Percentiles rank a stretch among this genome's conserved stretches.
Evolutionary conservation across 2,329 filamentous ascomycete genomes (phyloP).

Genomic region (Didymellaceae sp.): DNA sequence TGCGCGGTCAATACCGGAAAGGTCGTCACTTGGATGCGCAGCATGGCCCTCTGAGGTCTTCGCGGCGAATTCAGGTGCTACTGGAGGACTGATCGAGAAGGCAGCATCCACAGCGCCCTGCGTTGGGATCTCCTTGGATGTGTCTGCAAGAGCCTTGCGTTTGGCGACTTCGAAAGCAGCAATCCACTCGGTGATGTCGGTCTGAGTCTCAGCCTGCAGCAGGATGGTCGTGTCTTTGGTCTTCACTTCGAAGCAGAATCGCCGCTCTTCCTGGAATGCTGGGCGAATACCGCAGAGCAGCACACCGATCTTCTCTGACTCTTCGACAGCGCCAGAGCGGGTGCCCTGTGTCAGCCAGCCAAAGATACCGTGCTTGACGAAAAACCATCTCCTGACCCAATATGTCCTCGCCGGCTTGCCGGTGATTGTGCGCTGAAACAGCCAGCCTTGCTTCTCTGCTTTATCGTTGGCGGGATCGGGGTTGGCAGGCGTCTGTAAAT

Average conservation of each 20-base stretch:
- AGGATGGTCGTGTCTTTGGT: constrained; percentile 92
- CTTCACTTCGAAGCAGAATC: constrained; percentile 98
- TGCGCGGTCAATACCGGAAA: constrained; percentile 63
- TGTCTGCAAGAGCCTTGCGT: constrained; percentile 84
- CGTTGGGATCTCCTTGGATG: constrained; percentile 58
- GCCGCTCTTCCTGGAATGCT: constrained; percentile 87
- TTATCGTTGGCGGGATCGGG: constrained; percentile 54
- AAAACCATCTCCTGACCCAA: constrained; percentile 94
- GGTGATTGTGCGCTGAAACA: constrained; percentile 80
- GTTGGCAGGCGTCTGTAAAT: constrained; percentile 59
- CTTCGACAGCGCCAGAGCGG: constrained; percentile 82
- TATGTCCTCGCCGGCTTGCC: constrained; percentile 89
- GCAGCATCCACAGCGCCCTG: constrained; percentile 69
- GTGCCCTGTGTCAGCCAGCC: constrained; percentile 87
- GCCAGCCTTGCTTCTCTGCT: constrained; percentile 91
- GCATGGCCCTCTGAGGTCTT: constrained; percentile 73
- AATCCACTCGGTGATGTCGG: constrained; percentile 92
- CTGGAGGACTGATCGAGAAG: constrained; percentile 89
- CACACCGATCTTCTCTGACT: constrained; percentile 95
- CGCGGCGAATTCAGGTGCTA: constrained; percentile 88
- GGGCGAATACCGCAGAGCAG: constrained; percentile 91
- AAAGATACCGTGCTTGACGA: constrained; percentile 93
- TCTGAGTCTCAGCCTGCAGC: constrained; percentile 90
- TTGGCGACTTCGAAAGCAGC: constrained; percentile 93
- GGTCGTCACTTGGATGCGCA: constrained; percentile 61